phyloP scores from a whole-genome alignment of 768 basidiomycete species.

The Lentinula boryana region DNA sequence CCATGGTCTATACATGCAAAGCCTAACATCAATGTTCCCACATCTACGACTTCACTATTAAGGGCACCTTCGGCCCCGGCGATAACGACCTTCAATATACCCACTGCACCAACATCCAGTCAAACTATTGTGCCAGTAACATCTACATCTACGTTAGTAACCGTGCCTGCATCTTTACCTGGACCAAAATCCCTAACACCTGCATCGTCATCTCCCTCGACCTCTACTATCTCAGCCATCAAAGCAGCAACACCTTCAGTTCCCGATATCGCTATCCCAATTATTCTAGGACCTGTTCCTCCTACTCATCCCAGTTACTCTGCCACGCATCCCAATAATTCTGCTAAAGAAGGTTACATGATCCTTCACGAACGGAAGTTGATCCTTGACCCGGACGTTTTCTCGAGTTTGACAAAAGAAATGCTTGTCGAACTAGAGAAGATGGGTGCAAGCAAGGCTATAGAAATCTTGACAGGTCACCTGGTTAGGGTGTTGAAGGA shows the following conservation, averaged over 20 bases:
- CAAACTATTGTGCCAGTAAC: constrained; percentile 6
- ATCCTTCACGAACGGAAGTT: constrained; percentile 80
- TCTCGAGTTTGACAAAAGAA: constrained; percentile 67
- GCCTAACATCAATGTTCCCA: constrained; percentile 11
- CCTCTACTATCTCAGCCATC: constrained; percentile 19
- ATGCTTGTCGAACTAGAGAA: constrained; percentile 72
- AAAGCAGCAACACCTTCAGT: constrained; percentile 23
- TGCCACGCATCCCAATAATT: constrained; percentile 40
- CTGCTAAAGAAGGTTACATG: constrained; percentile 55
- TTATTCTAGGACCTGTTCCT: constrained; percentile 69
- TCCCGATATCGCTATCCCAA: constrained; percentile 66
- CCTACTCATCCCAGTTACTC: constrained; percentile 51
- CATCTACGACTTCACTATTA: constrained; percentile 18
- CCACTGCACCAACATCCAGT: constrained; percentile 11
- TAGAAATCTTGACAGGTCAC: constrained; percentile 76
- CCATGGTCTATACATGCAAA: constrained; percentile 28
- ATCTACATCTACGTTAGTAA: neutral
- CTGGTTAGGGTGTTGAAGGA: constrained; percentile 86
- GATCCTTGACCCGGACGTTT: constrained; percentile 80
- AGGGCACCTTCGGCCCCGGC: constrained; percentile 11
- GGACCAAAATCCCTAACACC: constrained; percentile 4
- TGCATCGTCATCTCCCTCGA: constrained; percentile 6
- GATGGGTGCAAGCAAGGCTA: constrained; percentile 76
- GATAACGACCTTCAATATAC: constrained; percentile 10
- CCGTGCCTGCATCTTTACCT: neutral